These are phyloP conservation scores for Senna tora DNA, from an alignment of 306 rosid species.

Conservation along the genomic window DNA sequence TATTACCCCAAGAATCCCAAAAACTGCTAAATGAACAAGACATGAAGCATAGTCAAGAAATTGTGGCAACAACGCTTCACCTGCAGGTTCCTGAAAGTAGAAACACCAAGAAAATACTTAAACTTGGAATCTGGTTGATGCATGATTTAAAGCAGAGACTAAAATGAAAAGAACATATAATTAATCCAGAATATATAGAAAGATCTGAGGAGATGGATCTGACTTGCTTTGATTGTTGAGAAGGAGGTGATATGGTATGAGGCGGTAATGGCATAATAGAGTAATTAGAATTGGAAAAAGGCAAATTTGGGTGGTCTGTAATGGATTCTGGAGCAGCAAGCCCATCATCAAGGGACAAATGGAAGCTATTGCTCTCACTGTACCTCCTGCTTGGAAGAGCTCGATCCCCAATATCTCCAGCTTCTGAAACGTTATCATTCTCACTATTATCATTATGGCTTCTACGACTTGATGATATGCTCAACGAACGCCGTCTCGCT, in stretches of 20 bases:
- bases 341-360: slow-evolving; percentile 56
- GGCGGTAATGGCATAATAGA: slow-evolving; percentile 49
- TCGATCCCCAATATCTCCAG: slow-evolving; percentile 90
- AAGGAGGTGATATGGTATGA: slow-evolving; percentile 37
- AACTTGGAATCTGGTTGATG: not conserved
- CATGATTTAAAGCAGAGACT: not conserved
- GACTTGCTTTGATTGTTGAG: slow-evolving; percentile 55
- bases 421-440: slow-evolving; percentile 70
- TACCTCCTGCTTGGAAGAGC: slow-evolving; percentile 60
- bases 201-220: slow-evolving; percentile 29
- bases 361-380: slow-evolving; percentile 52
- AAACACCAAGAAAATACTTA: not conserved
- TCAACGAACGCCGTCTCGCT: slow-evolving; percentile 57
- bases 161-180: not conserved
- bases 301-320: slow-evolving; percentile 42
- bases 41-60: slow-evolving; percentile 47
- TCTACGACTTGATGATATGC: slow-evolving; percentile 48
- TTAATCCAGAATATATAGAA: not conserved
- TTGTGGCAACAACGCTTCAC: slow-evolving; percentile 35
- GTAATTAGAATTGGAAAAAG: slow-evolving; percentile 27
- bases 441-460: slow-evolving; percentile 43
- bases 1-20: slow-evolving; percentile 59
- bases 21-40: slow-evolving; percentile 48
- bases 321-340: slow-evolving; percentile 44
- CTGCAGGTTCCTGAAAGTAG: slow-evolving; percentile 48